Percentiles rank a stretch among this genome's conserved stretches.
Conservation (phyloP, 257 asterid species). For the Agastache rugosa region DNA sequence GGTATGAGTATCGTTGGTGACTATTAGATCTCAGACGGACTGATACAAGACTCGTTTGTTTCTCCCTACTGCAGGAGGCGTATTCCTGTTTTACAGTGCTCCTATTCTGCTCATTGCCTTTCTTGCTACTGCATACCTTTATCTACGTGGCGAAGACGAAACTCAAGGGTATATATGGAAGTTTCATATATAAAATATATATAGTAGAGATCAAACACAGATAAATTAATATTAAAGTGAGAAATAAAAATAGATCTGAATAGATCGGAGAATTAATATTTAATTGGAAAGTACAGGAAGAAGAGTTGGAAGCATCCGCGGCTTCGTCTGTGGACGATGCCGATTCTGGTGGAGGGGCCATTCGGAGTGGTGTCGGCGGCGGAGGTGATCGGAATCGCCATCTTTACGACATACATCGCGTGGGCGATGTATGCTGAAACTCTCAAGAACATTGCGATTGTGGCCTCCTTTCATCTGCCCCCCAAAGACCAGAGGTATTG, state of each 20-base stretch:
- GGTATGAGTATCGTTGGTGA: not conserved
- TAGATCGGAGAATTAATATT: no score
- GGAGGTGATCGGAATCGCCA: constrained; percentile 70
- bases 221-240: no score
- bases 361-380: constrained; percentile 94
- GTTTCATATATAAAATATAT: not conserved
- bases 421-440: constrained; percentile 66
- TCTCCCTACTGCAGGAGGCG: constrained; percentile 52
- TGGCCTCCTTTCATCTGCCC: constrained; percentile 43
- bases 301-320: constrained; percentile 44
- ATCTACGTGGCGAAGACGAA: constrained; percentile 56
- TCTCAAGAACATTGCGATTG: constrained; percentile 39
- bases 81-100: constrained; percentile 61
- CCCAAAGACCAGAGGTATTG: constrained; percentile 51
- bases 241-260: no score
- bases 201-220: no score
- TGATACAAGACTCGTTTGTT: not conserved
- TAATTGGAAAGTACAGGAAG: constrained; percentile 40
- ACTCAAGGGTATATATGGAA: constrained; percentile 42
- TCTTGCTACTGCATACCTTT: constrained; percentile 58
- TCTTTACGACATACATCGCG: constrained; percentile 52
- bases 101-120: constrained; percentile 71
- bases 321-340: constrained; percentile 80
- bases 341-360: constrained; percentile 80
- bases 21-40: not conserved